Evolutionary conservation across 306 rosid species (phyloP), one percentile per base, ranked within the genome.

Genomic region (Echinosophora koreensis): DNA sequence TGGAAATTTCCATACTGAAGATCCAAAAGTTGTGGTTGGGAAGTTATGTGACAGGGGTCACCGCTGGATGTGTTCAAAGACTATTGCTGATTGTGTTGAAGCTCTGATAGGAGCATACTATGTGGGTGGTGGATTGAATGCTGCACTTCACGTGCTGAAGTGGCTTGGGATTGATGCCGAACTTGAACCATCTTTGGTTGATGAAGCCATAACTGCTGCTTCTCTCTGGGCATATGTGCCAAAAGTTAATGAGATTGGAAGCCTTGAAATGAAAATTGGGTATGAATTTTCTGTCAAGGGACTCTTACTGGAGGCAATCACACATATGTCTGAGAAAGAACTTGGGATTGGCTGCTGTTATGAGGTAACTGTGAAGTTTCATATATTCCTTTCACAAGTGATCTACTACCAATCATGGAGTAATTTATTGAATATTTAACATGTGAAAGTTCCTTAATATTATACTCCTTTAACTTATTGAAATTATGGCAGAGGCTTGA

Each of bases 101-200:
- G 97, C 98, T 82, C 89, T 95, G 28, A 84, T 95, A 51, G 99
- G 98, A 64, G 99, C 97, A 3, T 92, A 95, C 81, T 87, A 86
- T 82, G 90, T 91, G 28, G 88, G 81, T 32, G 97, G 97, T 70
- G 99, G 99, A 51, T 80, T 92, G 62, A 4, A 77, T 84, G 96
- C 96, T 75, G 87, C 96, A 59, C 78, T 92, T 77, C 90, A 87
- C 81, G 51, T 91, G 80, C 91, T 95, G 91, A 95, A 89, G 77
- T 95, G 99, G 98, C 84, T 90, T 34, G 85, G 88, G 22, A 72
- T 95, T 84, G 93, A 86, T 54, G 81, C 90, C 11, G 97, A 89
- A 47, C 91, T 88, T 74, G 96, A 88, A 38, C 89, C 82, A 16
- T 77, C 88, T n/a, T 80, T 88, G 83, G 97, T 91, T 71, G 78